Base-by-base conservation (phyloP, 805 yeast genomes). In the Peterozyma toletana region DNA sequence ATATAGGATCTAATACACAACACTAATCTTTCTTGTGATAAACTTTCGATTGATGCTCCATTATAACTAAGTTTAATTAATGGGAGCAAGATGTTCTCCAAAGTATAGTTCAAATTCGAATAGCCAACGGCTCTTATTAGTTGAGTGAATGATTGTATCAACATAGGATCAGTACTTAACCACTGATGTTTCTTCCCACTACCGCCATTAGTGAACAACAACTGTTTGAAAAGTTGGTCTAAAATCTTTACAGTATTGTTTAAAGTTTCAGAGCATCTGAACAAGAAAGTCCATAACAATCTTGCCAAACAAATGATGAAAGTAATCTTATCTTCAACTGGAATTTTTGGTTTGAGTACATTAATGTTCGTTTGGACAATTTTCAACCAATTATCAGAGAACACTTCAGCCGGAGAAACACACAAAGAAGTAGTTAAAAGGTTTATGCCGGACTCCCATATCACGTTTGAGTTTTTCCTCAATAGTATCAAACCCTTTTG, bases 281-380 rank as follows among this genome's bases (percentile, higher is more conserved):
- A 87, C 18, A 89, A 65, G 57, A 86, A 93, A 0, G 90, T 95
- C 99, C 99, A 93, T 0, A 86, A 62, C 30, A 95, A 66, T 46
- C 96, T 66, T 0, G 95, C 73, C 3, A 83, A 63, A 44, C 90
- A 80, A 0, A 78, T 77, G 13, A 86, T 72, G 37, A 79, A 73
- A 2, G 76, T 75, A 0, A 77, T 69, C 52, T 83, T 78, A 40
- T 70, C 72, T 0, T 65, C 56, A 11, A 75, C 72, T 38, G 59
- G 52, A 1, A 59, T 57, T 44, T 86, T 86, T 3, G 87, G 82
- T 53, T 81, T 85, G 35, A 86, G 66, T 45, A 79, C 79, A 38
- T 64, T 66, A n/a, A 72, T 64, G 48, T 78, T 78, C 2, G 71
- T 59, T 46, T 89, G 96, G 2, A 87, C 70, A 5, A 89, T 59